phyloP scores from a whole-genome alignment of 306 rosid species.

The Notholithocarpus densiflorus region DNA sequence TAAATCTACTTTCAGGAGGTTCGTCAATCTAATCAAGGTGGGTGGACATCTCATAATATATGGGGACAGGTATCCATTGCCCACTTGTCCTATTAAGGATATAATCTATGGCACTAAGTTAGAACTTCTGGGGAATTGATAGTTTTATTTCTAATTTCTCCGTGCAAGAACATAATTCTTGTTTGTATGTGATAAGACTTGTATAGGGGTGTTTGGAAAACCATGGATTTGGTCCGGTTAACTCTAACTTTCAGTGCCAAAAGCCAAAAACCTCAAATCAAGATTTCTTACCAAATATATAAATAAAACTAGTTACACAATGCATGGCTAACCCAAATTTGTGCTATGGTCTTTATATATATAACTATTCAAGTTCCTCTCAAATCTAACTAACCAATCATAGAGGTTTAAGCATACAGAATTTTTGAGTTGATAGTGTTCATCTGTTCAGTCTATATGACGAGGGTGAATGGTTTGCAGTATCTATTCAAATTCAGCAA shows the following conservation, averaged over 20 bases:
- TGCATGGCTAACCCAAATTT: too few relatives aligned
- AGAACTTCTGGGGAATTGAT: background rate
- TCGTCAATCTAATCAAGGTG: conserved; percentile 25
- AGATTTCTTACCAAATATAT: background rate
- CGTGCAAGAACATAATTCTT: background rate
- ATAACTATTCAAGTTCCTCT: background rate
- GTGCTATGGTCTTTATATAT: too few relatives aligned
- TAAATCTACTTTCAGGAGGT: conserved; percentile 16
- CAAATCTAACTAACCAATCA: background rate
- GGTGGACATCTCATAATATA: conserved; percentile 28
- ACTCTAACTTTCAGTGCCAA: background rate
- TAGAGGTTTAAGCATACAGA: background rate
- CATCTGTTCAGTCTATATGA: background rate
- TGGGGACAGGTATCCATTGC: conserved; percentile 23
- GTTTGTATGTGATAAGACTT: background rate
- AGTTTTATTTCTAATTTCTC: background rate
- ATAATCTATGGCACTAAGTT: background rate
- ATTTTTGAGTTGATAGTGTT: background rate
- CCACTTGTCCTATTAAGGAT: background rate
- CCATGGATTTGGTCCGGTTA: background rate
- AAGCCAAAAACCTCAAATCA: background rate
- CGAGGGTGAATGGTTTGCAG: background rate
- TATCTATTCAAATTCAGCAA: background rate
- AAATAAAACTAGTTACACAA: too few relatives aligned
- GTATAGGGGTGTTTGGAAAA: background rate